Percentiles rank a stretch among this genome's conserved stretches.
Evolutionary conservation across 768 basidiomycete species (phyloP).

Genomic region (Aureoboletus auriporus): DNA sequence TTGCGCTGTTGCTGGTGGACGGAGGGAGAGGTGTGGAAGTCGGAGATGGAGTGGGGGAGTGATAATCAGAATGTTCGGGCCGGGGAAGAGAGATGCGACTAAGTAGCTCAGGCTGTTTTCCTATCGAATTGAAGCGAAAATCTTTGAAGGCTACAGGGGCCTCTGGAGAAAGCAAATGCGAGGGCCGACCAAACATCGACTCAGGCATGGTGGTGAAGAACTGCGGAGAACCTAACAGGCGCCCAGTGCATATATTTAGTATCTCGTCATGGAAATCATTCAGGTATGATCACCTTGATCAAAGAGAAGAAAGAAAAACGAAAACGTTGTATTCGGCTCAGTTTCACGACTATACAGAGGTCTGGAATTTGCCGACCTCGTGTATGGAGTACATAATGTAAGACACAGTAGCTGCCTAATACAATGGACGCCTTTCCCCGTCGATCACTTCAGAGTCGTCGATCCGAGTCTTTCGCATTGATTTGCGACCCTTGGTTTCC

Average conservation of each 20-base stretch:
- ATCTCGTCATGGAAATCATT: background rate
- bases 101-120: slow-evolving; percentile 49
- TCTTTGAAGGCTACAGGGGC: slow-evolving; percentile 31
- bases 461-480: slow-evolving; percentile 15
- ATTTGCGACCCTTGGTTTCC: slow-evolving; percentile 44
- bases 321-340: too few relatives aligned
- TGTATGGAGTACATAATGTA: background rate
- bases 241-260: slow-evolving; percentile 16
- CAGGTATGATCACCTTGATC: slow-evolving; percentile 12
- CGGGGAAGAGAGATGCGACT: slow-evolving; percentile 43
- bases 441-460: background rate
- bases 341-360: too few relatives aligned
- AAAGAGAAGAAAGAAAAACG: background rate
- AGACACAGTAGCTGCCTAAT: too few relatives aligned
- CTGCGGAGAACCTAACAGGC: slow-evolving; percentile 7
- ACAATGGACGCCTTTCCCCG: background rate
- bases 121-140: slow-evolving; percentile 51
- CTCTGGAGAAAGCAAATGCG: slow-evolving; percentile 20
- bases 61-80: slow-evolving; percentile 23
- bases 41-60: slow-evolving; percentile 25
- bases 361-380: slow-evolving; percentile 12
- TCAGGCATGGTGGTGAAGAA: slow-evolving; percentile 20
- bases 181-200: slow-evolving; percentile 29
- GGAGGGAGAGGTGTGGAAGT: slow-evolving; percentile 3
- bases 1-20: slow-evolving; percentile 9